phyloP scores from a whole-genome alignment of 2,329 filamentous ascomycete species.

The Diaporthe caulivora region DNA sequence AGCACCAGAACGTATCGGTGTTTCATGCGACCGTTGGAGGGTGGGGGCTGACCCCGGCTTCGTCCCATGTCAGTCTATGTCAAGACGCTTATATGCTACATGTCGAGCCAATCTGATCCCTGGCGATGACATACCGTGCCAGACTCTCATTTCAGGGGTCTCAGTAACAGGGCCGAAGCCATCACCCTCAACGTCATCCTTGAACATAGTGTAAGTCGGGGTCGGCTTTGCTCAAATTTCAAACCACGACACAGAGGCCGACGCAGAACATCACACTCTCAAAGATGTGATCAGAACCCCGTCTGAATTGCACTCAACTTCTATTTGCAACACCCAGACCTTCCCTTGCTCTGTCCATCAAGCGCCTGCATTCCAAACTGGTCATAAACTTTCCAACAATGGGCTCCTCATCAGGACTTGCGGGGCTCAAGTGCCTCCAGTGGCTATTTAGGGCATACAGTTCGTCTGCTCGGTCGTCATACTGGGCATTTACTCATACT shows the following conservation, averaged over 20 bases:
- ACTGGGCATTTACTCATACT: conserved; percentile 76
- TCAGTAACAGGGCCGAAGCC: conserved; percentile 19
- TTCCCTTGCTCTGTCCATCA: neutral
- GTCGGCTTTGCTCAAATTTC: neutral
- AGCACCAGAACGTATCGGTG: neutral
- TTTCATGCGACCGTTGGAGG: neutral
- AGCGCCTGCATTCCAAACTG: conserved; percentile 38
- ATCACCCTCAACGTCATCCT: conserved; percentile 33
- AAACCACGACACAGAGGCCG: too few species aligned
- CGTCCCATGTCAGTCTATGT: conserved; percentile 5
- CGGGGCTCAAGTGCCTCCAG: conserved; percentile 64
- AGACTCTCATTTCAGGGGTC: neutral
- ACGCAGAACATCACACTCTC: neutral
- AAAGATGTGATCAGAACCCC: neutral
- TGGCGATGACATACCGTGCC: conserved; percentile 35
- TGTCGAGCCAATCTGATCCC: conserved; percentile 13
- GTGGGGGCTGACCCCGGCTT: conserved; percentile 9
- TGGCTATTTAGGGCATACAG: conserved; percentile 71
- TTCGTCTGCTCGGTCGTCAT: conserved; percentile 73
- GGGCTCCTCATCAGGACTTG: conserved; percentile 62
- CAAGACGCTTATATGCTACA: conserved; percentile 7
- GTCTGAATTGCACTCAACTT: neutral
- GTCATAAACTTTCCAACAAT: conserved; percentile 49
- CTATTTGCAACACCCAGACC: neutral
- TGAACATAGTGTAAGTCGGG: neutral